Percentiles rank a stretch among this genome's conserved stretches.
Evolutionary conservation across 169 alveolate species (phyloP).

Genomic region (Eimeria acervulina): DNA sequence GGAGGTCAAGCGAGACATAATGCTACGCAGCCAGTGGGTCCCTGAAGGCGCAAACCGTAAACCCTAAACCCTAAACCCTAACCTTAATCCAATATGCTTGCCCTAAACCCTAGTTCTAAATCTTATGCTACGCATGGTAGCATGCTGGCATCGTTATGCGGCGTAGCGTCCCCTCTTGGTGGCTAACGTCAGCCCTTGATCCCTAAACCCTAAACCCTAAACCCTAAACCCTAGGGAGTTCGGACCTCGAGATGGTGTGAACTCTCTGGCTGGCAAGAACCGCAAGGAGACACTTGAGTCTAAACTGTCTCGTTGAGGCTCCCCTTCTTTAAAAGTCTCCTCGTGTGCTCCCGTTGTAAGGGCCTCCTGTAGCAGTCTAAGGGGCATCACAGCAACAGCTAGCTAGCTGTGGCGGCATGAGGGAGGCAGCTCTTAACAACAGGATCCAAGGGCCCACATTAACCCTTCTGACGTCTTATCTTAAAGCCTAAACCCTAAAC

Average conservation of each 20-base stretch:
- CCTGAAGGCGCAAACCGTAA: conserved; percentile 4
- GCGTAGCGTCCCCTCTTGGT: too few relatives aligned
- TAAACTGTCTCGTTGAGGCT: conserved; percentile 9
- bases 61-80: conserved; percentile 23
- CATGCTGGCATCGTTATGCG: too few relatives aligned
- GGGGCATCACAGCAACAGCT: not conserved
- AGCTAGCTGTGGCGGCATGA: not conserved
- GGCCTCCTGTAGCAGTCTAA: conserved; percentile 18
- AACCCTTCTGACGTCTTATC: not conserved
- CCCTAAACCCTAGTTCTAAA: conserved; percentile 16
- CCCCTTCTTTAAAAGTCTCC: not conserved
- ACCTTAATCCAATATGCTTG: not conserved
- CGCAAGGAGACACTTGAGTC: not conserved
- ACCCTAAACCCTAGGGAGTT: not conserved
- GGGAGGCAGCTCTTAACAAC: not conserved
- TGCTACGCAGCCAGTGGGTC: conserved; percentile 37
- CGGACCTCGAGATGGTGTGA: not conserved
- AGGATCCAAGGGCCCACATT: too few relatives aligned
- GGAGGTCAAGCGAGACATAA: not conserved
- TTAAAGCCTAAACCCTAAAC: not conserved
- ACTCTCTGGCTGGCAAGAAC: conserved; percentile 10
- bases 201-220: not conserved
- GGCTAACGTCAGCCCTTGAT: too few relatives aligned
- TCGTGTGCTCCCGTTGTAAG: not conserved
- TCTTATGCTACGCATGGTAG: not conserved